These are phyloP conservation scores for Aspergillus affinis DNA, from an alignment of 495 filamentous ascomycete species.

Conservation along the genomic window DNA sequence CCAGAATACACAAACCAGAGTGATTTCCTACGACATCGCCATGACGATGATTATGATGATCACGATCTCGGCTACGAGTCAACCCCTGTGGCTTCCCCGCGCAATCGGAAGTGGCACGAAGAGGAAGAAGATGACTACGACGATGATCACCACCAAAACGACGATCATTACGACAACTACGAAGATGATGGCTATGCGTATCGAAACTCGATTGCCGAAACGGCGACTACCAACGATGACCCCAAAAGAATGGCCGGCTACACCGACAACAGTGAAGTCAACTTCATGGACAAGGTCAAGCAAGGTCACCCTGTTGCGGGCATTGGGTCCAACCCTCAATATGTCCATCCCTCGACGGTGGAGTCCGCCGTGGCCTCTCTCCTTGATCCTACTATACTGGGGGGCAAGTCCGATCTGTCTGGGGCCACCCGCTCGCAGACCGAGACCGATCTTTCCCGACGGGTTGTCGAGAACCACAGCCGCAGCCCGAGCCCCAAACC, in stretches of 20 bases:
- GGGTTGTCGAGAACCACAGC: slow-evolving; percentile 19
- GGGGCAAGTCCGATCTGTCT: slow-evolving; percentile 39
- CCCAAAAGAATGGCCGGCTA: slow-evolving; percentile 58
- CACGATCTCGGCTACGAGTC: slow-evolving; percentile 43
- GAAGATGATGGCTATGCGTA: slow-evolving; percentile 49
- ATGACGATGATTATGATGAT: slow-evolving; percentile 33
- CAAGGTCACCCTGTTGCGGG: slow-evolving; percentile 65
- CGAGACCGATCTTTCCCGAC: slow-evolving; percentile 13
- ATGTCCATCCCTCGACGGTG: slow-evolving; percentile 69
- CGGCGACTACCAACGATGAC: slow-evolving; percentile 44
- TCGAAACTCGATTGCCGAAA: slow-evolving; percentile 48
- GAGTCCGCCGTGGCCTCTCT: slow-evolving; percentile 89
- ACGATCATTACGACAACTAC: not conserved
- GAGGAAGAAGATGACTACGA: slow-evolving; percentile 23
- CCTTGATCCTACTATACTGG: slow-evolving; percentile 70
- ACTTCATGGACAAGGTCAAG: slow-evolving; percentile 58
- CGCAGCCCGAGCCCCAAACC: slow-evolving; percentile 9
- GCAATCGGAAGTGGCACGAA: slow-evolving; percentile 12
- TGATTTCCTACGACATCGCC: slow-evolving; percentile 43
- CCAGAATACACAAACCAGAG: slow-evolving; percentile 51
- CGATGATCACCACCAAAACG: not conserved
- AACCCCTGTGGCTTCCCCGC: slow-evolving; percentile 29
- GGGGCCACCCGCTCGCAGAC: slow-evolving; percentile 34
- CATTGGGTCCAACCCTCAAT: slow-evolving; percentile 69
- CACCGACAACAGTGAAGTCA: slow-evolving; percentile 66